These are phyloP conservation scores for Lepiota venenata DNA, from an alignment of 768 basidiomycete genomes.

Conservation along the genomic window DNA sequence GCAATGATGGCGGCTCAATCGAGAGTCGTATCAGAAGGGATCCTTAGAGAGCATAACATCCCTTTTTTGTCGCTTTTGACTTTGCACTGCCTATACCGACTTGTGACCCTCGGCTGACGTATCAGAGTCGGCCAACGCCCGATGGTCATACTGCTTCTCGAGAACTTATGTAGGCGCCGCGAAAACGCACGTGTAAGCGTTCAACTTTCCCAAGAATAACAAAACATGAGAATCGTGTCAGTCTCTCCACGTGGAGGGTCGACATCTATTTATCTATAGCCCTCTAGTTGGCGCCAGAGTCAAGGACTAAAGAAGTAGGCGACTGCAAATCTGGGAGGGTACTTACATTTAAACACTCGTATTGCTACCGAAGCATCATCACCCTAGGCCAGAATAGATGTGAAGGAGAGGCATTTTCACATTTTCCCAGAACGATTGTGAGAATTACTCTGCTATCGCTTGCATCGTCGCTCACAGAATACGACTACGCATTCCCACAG, in stretches of 20 bases:
- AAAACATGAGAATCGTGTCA: constrained; percentile 1
- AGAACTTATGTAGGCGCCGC: not conserved
- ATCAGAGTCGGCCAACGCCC: not conserved
- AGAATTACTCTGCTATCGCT: too few relatives aligned
- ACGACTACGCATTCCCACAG: too few relatives aligned
- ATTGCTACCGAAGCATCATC: constrained; percentile 4
- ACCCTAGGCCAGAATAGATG: not conserved
- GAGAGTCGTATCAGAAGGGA: not conserved
- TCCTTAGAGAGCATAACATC: not conserved
- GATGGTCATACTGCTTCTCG: not conserved
- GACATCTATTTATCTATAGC: constrained; percentile 8
- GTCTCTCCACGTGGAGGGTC: constrained; percentile 6
- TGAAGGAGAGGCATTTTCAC: too few relatives aligned
- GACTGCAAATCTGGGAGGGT: not conserved
- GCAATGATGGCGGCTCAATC: not conserved
- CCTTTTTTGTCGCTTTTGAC: not conserved
- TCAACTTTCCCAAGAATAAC: constrained; percentile 9
- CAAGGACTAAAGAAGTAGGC: not conserved
- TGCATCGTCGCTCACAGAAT: too few relatives aligned
- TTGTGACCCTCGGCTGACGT: not conserved
- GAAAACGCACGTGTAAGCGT: not conserved
- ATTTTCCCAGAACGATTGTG: too few relatives aligned
- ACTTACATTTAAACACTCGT: not conserved
- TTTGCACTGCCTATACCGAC: not conserved
- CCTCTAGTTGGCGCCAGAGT: not conserved